Evolutionary conservation across 495 filamentous ascomycete genomes (phyloP).

Genomic region (Lophium mytilinum): DNA sequence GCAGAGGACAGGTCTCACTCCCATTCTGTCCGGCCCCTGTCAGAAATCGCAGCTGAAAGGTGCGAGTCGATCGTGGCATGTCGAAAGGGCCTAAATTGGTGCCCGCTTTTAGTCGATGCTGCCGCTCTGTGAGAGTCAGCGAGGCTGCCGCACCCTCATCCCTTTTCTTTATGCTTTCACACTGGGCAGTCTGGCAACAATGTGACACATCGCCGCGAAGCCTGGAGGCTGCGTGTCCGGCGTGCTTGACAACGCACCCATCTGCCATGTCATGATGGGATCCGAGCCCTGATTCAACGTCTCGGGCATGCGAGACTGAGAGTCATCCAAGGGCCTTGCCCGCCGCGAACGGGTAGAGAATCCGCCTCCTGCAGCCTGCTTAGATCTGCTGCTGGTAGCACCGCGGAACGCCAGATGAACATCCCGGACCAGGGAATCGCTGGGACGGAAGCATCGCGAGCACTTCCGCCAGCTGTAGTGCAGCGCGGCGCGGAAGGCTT

Average conservation of each 20-base stretch:
- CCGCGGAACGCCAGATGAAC: no score
- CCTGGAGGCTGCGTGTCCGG: no score
- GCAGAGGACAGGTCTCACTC: constrained; percentile 6
- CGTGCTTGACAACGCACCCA: no score
- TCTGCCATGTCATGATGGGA: no score
- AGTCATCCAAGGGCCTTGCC: no score
- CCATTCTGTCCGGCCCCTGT: constrained; percentile 2
- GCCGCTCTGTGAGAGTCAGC: constrained; percentile 10
- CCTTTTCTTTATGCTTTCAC: background rate
- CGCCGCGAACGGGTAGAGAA: constrained; percentile 1
- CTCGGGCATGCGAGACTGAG: no score
- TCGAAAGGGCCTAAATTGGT: constrained; percentile 4
- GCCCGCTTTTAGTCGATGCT: constrained; percentile 6
- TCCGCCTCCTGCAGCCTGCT: background rate
- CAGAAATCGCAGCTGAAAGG: background rate
- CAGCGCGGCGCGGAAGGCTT: constrained; percentile 11
- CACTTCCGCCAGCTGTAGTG: no score
- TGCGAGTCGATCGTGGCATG: background rate
- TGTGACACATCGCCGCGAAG: background rate
- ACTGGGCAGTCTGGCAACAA: background rate
- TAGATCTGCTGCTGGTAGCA: background rate
- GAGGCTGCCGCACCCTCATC: background rate
- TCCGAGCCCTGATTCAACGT: no score
- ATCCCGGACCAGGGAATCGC: no score
- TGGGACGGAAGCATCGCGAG: no score